A percentile compares a stretch with the other conserved stretches of the same genome.
Evolutionary conservation across 495 filamentous ascomycete genomes (phyloP).

Genomic region (Clavariopsis aquatica): DNA sequence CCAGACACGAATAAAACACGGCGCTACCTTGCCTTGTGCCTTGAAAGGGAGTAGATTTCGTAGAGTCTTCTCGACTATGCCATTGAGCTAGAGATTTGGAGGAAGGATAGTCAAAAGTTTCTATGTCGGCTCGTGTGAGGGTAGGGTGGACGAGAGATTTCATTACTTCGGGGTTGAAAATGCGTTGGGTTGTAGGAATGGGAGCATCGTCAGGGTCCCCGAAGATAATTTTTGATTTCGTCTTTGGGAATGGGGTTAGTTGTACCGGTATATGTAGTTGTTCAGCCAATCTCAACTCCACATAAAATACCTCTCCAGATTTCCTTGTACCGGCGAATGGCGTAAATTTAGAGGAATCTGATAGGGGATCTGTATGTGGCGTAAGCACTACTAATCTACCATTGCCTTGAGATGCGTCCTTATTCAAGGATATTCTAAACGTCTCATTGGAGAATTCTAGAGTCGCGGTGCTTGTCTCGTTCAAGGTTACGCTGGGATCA

Average conservation of each 20-base stretch:
- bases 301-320: not conserved
- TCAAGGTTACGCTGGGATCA: not conserved
- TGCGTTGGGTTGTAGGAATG: too few relatives aligned
- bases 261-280: too few relatives aligned
- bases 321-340: not conserved
- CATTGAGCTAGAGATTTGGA: too few relatives aligned
- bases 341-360: not conserved
- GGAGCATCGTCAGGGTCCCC: too few relatives aligned
- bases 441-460: not conserved
- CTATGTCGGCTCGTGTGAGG: too few relatives aligned
- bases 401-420: not conserved
- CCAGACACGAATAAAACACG: not conserved
- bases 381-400: not conserved
- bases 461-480: not conserved
- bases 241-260: too few relatives aligned
- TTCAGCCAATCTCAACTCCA: too few relatives aligned
- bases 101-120: too few relatives aligned
- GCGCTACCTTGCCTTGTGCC: not conserved
- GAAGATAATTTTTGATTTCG: too few relatives aligned
- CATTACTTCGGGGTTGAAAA: too few relatives aligned
- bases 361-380: not conserved
- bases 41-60: not conserved
- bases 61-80: not conserved
- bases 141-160: too few relatives aligned
- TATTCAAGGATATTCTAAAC: not conserved